A percentile compares a stretch with the other conserved stretches of the same genome.
Conservation (phyloP, 192 early-diverging fungal species). For the Chytriomyces confervae region DNA sequence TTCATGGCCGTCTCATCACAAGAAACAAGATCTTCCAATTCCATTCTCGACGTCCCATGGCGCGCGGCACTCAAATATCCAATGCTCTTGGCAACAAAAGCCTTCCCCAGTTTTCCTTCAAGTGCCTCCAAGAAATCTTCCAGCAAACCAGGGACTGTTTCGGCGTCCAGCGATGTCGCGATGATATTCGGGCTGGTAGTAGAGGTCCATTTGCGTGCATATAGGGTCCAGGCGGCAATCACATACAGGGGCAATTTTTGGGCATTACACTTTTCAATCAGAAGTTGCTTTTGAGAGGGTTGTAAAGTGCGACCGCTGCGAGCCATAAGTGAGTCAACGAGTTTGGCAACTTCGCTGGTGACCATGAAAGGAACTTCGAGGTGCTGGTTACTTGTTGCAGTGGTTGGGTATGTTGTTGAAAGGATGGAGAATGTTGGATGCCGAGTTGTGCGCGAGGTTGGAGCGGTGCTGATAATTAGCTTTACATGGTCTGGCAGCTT, state of each 20-base stretch:
- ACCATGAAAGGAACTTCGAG: constrained; percentile 33
- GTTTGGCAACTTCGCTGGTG: constrained; percentile 1
- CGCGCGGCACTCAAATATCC: constrained; percentile 40
- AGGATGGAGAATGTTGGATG: constrained; percentile 26
- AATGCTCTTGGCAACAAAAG: constrained; percentile 30
- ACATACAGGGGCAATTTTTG: constrained; percentile 29
- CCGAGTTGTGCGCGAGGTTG: constrained; percentile 23
- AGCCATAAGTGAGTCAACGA: constrained; percentile 5
- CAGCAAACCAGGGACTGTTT: constrained; percentile 33
- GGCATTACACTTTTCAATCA: constrained; percentile 24
- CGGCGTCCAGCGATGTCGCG: neutral
- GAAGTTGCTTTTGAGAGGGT: neutral
- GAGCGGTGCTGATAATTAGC: constrained; percentile 23
- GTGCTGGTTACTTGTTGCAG: neutral
- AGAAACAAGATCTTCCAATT: constrained; percentile 36
- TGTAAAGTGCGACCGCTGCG: constrained; percentile 1
- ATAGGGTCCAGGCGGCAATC: constrained; percentile 30
- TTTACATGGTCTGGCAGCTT: constrained; percentile 32
- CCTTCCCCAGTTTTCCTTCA: constrained; percentile 28
- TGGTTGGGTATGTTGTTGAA: constrained; percentile 16
- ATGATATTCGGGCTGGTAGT: constrained; percentile 3
- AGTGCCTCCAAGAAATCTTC: constrained; percentile 36
- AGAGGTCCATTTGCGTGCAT: constrained; percentile 31
- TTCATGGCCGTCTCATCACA: constrained; percentile 41
- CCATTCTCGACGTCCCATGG: constrained; percentile 18